Base-by-base conservation (phyloP, 768 basidiomycete genomes). In the Amanita jacksonii region DNA sequence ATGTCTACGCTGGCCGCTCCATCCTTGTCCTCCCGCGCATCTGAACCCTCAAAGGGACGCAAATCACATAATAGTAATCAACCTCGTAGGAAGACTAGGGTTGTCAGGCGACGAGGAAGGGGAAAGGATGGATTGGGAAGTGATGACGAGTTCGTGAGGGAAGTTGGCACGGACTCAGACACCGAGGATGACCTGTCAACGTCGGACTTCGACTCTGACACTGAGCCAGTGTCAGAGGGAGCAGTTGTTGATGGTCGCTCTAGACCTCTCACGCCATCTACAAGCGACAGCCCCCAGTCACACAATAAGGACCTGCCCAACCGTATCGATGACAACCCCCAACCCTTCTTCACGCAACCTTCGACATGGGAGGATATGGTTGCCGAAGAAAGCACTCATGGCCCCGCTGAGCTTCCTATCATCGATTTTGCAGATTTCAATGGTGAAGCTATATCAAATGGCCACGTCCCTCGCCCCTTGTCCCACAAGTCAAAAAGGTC, bases 301-400 rank as follows among this genome's bases (percentile, higher is more conserved):
- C 53, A 59, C 12, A 59, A 60, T 24, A 63, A 67, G 38, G 57
- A 57, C 3, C 22, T 48, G 51, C 46, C 49, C 38, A 41, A 52
- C 46, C 38, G 50, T 47, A 44, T 54, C 4, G 64, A 64, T 49
- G 66, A 59, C 24, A 60, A 50, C 9, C 49, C 59, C 39, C 57
- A 68, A 20, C 66, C 75, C 12, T 79, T 85, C 58, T 81, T 81
- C 51, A 62, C 72, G 4, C 50, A 68, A 1, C 58, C 70, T 23
- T 71, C 73, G 12, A 73, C 76, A 52, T 89, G 87, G 87, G 83
- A 85, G 8, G 85, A 89, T 56, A 84, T 88, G 78, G 84, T 88
- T n/a, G 70, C 80, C 13, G 81, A 81, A 47, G 82, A 85, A 62
- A 72, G 62, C 34, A 64, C 63, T n/a, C 72, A 79, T 49, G 81